These are phyloP conservation scores for Xerocomus spinulosus DNA, from an alignment of 768 basidiomycete genomes.

Conservation along the genomic window DNA sequence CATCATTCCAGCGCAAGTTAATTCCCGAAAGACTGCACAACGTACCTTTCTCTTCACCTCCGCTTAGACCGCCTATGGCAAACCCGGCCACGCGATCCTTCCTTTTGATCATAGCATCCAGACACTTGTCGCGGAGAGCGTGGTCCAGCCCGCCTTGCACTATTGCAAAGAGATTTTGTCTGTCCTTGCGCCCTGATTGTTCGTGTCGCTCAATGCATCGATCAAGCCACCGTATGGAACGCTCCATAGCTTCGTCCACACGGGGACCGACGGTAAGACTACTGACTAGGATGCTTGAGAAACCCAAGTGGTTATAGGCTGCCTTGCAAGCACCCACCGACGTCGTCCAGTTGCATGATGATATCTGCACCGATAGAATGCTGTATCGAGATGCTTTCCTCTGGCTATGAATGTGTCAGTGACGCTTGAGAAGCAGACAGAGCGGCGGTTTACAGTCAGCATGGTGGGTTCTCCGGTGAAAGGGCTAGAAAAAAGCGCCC, in stretches of 20 bases:
- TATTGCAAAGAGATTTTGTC: conserved; percentile 88
- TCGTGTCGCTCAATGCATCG: conserved; percentile 78
- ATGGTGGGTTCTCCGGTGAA: conserved; percentile 86
- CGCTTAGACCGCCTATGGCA: conserved; percentile 86
- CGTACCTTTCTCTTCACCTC: conserved; percentile 87
- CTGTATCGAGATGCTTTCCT: conserved; percentile 87
- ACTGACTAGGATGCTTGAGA: conserved; percentile 46
- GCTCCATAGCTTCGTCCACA: conserved; percentile 83
- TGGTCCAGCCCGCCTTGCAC: conserved; percentile 84
- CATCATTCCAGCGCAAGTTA: conserved; percentile 2
- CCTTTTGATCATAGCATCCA: conserved; percentile 78
- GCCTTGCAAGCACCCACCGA: conserved; percentile 48
- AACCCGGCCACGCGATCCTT: conserved; percentile 79
- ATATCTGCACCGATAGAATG: conserved; percentile 91
- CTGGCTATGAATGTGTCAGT: conserved; percentile 50
- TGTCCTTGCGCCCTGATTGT: conserved; percentile 54
- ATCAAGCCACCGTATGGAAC: conserved; percentile 88
- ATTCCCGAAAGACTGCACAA: conserved; percentile 6
- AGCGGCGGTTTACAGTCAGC: conserved; percentile 58
- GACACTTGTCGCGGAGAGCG: conserved; percentile 64
- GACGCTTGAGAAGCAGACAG: not conserved
- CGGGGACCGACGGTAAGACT: conserved; percentile 77
- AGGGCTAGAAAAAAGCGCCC: conserved; percentile 78
- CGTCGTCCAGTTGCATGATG: conserved; percentile 93
- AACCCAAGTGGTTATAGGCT: not conserved